These are phyloP conservation scores for Aspergillus sp. DNA, from an alignment of 2,329 filamentous ascomycete genomes.

Conservation along the genomic window DNA sequence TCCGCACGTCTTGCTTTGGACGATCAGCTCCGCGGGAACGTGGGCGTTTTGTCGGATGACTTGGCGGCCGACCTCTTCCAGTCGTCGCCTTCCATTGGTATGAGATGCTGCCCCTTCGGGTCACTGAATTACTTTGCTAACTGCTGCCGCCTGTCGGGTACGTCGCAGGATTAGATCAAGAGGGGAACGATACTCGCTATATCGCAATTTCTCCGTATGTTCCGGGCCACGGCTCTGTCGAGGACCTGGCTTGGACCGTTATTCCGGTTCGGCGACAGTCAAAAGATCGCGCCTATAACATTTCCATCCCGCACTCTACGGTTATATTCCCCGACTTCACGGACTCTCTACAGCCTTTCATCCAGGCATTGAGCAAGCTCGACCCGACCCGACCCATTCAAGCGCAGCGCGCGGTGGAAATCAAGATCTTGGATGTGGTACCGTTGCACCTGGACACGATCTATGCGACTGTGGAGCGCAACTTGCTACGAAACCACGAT, in stretches of 20 bases:
- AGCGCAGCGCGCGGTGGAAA: conserved; percentile 76
- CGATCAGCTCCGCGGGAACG: conserved; percentile 78
- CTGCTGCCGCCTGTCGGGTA: background rate
- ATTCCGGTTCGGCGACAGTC: conserved; percentile 65
- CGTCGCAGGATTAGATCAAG: conserved; percentile 14
- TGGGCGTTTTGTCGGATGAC: conserved; percentile 83
- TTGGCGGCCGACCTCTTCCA: conserved; percentile 77
- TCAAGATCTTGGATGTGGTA: conserved; percentile 76
- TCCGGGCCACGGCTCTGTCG: conserved; percentile 42
- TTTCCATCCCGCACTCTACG: conserved; percentile 70
- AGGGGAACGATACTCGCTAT: conserved; percentile 37
- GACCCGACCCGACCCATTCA: conserved; percentile 73
- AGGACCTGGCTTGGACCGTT: conserved; percentile 77
- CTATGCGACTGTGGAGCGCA: conserved; percentile 80
- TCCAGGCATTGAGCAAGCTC: conserved; percentile 68
- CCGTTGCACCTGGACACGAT: conserved; percentile 80
- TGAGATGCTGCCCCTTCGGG: conserved; percentile 9
- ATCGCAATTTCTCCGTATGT: conserved; percentile 49
- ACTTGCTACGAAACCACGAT: conserved; percentile 75
- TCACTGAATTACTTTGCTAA: conserved; percentile 1
- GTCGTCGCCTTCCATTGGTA: conserved; percentile 55
- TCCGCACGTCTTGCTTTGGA: conserved; percentile 80
- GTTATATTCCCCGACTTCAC: conserved; percentile 72
- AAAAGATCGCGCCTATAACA: conserved; percentile 50
- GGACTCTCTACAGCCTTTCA: conserved; percentile 77